Percentiles rank a stretch among this genome's conserved stretches.
Conservation (phyloP, 2,329 filamentous ascomycete genomes). For the Zymoseptoria crescenta region DNA sequence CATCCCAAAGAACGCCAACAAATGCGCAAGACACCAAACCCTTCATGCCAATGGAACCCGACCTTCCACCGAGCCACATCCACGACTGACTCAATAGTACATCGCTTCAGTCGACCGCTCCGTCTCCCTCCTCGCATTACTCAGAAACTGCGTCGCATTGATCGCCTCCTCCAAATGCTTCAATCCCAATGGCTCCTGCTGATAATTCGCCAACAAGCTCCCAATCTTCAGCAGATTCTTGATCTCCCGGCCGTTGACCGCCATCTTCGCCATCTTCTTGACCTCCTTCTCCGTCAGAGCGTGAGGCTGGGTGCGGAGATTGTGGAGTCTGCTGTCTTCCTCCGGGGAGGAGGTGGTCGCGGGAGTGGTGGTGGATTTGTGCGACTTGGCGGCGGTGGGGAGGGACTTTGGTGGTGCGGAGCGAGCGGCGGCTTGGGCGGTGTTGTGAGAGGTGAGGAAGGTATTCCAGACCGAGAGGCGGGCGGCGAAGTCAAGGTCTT, state of each 20-base stretch:
- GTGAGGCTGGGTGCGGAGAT: conserved; percentile 21
- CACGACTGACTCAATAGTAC: too few relatives aligned
- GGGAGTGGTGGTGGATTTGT: neutral
- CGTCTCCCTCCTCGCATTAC: too few relatives aligned
- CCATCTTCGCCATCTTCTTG: conserved; percentile 23
- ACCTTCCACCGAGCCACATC: too few relatives aligned
- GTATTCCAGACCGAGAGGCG: conserved; percentile 39
- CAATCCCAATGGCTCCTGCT: conserved; percentile 19
- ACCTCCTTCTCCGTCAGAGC: conserved; percentile 27
- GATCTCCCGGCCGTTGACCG: conserved; percentile 37
- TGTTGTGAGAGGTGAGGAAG: conserved; percentile 32
- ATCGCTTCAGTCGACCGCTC: too few relatives aligned
- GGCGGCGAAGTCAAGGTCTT: conserved; percentile 31
- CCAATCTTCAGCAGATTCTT: conserved; percentile 38
- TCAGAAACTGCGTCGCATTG: too few relatives aligned
- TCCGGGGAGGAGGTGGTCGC: too few relatives aligned
- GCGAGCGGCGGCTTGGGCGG: conserved; percentile 17
- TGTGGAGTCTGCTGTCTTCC: too few relatives aligned
- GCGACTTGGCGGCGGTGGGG: conserved; percentile 13
- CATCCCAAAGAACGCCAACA: too few relatives aligned
- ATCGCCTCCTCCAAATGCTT: conserved; percentile 23
- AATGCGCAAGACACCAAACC: too few relatives aligned
- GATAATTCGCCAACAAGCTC: conserved; percentile 26
- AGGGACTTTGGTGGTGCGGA: conserved; percentile 14
- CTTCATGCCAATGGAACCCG: too few relatives aligned